A percentile compares a stretch with the other conserved stretches of the same genome.
phyloP scores from a whole-genome alignment of 129 eudicot genomes.

The Centrapalus pauciflorus region DNA sequence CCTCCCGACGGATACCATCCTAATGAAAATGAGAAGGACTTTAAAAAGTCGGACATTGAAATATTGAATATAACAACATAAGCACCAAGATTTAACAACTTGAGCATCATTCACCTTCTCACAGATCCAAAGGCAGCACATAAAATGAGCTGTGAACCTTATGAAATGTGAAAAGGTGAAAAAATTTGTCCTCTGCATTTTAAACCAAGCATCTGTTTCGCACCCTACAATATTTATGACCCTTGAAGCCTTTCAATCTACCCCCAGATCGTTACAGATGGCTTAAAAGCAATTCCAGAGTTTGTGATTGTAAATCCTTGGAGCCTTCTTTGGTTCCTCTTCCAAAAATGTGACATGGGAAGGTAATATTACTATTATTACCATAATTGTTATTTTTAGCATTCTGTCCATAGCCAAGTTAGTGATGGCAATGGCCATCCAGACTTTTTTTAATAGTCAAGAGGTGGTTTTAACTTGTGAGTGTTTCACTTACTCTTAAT shows the following conservation, averaged over 20 bases:
- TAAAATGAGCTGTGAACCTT: background rate
- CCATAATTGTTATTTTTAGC: too few relatives aligned
- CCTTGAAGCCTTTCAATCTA: background rate
- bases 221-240: background rate
- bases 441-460: background rate
- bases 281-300: background rate
- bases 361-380: background rate
- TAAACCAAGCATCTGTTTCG: background rate
- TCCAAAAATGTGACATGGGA: background rate
- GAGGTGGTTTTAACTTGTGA: slow-evolving; percentile 9
- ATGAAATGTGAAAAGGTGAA: background rate
- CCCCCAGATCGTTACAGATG: background rate
- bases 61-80: background rate
- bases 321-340: background rate
- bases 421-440: background rate
- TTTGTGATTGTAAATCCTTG: background rate
- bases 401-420: slow-evolving; percentile 1
- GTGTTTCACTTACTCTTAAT: background rate
- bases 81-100: slow-evolving; percentile 6
- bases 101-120: slow-evolving; percentile 13
- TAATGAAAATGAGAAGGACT: slow-evolving; percentile 14
- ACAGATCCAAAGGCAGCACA: background rate
- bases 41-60: background rate
- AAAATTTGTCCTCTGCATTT: background rate
- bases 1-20: slow-evolving; percentile 98